These are phyloP conservation scores for Brassica incana DNA, from an alignment of 345 rosid genomes.

Conservation along the genomic window DNA sequence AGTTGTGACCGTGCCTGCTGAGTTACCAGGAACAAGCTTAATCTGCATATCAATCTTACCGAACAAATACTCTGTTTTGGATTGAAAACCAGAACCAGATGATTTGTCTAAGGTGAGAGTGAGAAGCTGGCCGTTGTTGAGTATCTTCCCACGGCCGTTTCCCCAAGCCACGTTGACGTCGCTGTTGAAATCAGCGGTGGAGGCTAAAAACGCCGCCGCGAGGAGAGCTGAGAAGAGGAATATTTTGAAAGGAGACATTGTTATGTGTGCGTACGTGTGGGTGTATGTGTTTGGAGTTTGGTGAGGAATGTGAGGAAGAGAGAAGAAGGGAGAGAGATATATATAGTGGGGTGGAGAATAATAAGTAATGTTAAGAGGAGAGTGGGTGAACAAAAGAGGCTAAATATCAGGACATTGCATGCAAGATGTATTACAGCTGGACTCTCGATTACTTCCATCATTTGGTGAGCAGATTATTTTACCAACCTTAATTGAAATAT, in stretches of 20 bases:
- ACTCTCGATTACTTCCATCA: slow-evolving; percentile 21
- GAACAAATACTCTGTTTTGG: slow-evolving; percentile 45
- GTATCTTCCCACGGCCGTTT: slow-evolving; percentile 37
- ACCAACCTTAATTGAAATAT: neutral
- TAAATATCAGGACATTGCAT: slow-evolving; percentile 34
- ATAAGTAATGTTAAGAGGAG: neutral
- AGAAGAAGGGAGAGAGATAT: slow-evolving; percentile 19
- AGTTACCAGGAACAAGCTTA: slow-evolving; percentile 52
- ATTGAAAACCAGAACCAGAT: slow-evolving; percentile 51
- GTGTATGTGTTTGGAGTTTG: slow-evolving; percentile 22
- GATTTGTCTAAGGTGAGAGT: slow-evolving; percentile 41
- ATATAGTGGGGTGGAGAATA: slow-evolving; percentile 23
- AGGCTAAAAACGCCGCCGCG: slow-evolving; percentile 22
- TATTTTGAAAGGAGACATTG: slow-evolving; percentile 29
- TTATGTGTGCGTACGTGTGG: neutral
- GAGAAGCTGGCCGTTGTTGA: slow-evolving; percentile 36
- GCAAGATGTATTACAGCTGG: slow-evolving; percentile 42
- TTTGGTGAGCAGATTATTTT: slow-evolving; percentile 24
- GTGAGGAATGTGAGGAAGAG: slow-evolving; percentile 40
- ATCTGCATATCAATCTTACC: slow-evolving; percentile 47
- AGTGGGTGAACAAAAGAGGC: slow-evolving; percentile 40
- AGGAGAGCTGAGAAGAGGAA: slow-evolving; percentile 31
- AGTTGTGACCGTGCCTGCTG: slow-evolving; percentile 54
- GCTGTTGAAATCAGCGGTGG: slow-evolving; percentile 28
- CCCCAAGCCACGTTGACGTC: slow-evolving; percentile 39